Conservation (phyloP, 225 moss, liverwort and hornwort species). For the Lunularia cruciata region DNA sequence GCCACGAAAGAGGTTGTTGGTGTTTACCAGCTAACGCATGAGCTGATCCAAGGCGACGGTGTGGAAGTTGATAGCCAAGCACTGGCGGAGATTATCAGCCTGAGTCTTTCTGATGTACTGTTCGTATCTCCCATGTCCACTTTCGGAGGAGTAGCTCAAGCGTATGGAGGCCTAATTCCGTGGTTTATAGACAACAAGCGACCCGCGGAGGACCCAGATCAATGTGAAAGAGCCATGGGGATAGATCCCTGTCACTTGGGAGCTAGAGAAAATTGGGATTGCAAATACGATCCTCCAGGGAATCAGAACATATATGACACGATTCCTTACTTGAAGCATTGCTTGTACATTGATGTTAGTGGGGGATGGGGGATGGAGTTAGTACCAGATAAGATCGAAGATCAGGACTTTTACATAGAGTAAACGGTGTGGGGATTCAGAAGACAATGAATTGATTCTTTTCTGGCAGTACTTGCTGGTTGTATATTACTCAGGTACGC, state of each 20-base stretch:
- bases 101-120: conserved; percentile 72
- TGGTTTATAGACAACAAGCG: conserved; percentile 59
- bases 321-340: conserved; percentile 62
- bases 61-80: conserved; percentile 60
- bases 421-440: not conserved
- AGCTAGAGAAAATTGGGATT: conserved; percentile 40
- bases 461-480: not conserved
- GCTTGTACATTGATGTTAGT: conserved; percentile 59
- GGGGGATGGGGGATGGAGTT: conserved; percentile 28
- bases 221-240: conserved; percentile 58
- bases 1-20: conserved; percentile 42
- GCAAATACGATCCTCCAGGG: conserved; percentile 48
- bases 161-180: conserved; percentile 63
- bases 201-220: conserved; percentile 25
- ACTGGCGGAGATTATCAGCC: conserved; percentile 56
- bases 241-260: conserved; percentile 66
- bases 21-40: conserved; percentile 62
- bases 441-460: not conserved
- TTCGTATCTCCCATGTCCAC: conserved; percentile 58
- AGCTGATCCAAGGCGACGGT: conserved; percentile 53
- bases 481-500: not conserved
- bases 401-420: conserved; percentile 6
- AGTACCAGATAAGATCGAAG: conserved; percentile 4
- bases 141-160: conserved; percentile 75
- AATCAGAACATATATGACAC: conserved; percentile 42